phyloP scores from a whole-genome alignment of 345 rosid species.

The Populus ilicifolia region DNA sequence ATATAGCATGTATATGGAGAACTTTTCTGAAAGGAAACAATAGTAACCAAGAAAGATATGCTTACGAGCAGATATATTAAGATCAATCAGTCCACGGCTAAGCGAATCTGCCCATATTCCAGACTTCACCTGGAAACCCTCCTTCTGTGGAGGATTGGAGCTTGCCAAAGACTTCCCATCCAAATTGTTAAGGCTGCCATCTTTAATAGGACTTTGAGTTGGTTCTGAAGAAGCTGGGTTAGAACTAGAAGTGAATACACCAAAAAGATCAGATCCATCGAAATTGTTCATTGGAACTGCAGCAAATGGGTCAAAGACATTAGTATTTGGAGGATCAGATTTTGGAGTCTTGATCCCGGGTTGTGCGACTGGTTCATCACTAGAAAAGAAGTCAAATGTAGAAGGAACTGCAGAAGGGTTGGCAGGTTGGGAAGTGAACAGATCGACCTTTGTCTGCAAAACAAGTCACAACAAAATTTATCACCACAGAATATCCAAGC shows the following conservation, averaged over 20 bases:
- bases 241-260: conserved; percentile 64
- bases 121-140: conserved; percentile 83
- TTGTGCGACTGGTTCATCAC: conserved; percentile 47
- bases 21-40: background rate
- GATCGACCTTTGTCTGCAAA: conserved; percentile 50
- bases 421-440: conserved; percentile 46
- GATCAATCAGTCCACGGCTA: conserved; percentile 96
- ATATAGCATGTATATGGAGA: background rate
- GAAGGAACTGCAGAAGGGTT: conserved; percentile 49
- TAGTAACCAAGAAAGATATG: conserved; percentile 12
- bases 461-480: conserved; percentile 6
- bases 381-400: conserved; percentile 58
- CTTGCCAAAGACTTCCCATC: conserved; percentile 39
- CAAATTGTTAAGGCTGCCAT: conserved; percentile 33
- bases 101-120: conserved; percentile 98
- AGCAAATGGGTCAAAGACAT: conserved; percentile 75
- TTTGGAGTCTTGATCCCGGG: conserved; percentile 45
- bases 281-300: conserved; percentile 68
- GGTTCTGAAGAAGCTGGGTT: conserved; percentile 42
- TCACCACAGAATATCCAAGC: conserved; percentile 3
- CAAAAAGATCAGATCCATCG: conserved; percentile 84
- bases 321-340: conserved; percentile 32
- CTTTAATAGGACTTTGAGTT: conserved; percentile 37
- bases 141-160: conserved; percentile 45
- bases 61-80: conserved; percentile 96